Conservation (phyloP, 2,329 filamentous ascomycete species). For the Sordariomycetes sp. region DNA sequence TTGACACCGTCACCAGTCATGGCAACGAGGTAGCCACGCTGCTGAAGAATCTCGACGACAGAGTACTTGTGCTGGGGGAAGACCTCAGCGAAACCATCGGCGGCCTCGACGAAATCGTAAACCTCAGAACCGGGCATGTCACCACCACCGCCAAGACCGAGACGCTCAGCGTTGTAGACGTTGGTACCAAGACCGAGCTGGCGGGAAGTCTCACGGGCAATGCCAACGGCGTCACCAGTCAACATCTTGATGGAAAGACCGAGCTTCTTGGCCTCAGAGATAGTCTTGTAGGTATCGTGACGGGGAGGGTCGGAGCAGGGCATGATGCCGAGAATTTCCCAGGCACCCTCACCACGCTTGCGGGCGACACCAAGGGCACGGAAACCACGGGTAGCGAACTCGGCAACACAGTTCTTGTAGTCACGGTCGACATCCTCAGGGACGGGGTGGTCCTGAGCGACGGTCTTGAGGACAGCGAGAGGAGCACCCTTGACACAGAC, state of each 20-base stretch:
- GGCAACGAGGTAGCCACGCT: slow-evolving; percentile 86
- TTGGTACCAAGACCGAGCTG: slow-evolving; percentile 89
- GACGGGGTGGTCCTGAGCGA: slow-evolving; percentile 76
- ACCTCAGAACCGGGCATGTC: slow-evolving; percentile 91
- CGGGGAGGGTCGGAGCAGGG: slow-evolving; percentile 87
- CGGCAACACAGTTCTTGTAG: slow-evolving; percentile 88
- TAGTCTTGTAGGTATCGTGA: slow-evolving; percentile 82
- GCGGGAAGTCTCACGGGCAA: slow-evolving; percentile 83
- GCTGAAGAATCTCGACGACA: slow-evolving; percentile 86
- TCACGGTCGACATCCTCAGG: slow-evolving; percentile 67
- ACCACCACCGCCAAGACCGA: slow-evolving; percentile 81
- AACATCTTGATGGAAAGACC: slow-evolving; percentile 94
- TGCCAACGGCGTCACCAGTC: slow-evolving; percentile 89
- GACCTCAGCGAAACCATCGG: slow-evolving; percentile 89
- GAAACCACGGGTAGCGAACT: slow-evolving; percentile 89
- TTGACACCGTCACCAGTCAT: slow-evolving; percentile 98
- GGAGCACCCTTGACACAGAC: slow-evolving; percentile 88
- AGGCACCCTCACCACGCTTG: slow-evolving; percentile 71
- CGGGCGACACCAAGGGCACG: slow-evolving; percentile 88
- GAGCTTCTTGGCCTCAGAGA: slow-evolving; percentile 80
- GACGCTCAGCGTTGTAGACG: slow-evolving; percentile 87
- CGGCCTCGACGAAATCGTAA: slow-evolving; percentile 91
- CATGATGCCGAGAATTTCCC: slow-evolving; percentile 94
- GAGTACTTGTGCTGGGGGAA: slow-evolving; percentile 96
- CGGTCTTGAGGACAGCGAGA: slow-evolving; percentile 77